Evolutionary conservation across 148 eudicot genomes (phyloP).

Genomic region (Silene conica): DNA sequence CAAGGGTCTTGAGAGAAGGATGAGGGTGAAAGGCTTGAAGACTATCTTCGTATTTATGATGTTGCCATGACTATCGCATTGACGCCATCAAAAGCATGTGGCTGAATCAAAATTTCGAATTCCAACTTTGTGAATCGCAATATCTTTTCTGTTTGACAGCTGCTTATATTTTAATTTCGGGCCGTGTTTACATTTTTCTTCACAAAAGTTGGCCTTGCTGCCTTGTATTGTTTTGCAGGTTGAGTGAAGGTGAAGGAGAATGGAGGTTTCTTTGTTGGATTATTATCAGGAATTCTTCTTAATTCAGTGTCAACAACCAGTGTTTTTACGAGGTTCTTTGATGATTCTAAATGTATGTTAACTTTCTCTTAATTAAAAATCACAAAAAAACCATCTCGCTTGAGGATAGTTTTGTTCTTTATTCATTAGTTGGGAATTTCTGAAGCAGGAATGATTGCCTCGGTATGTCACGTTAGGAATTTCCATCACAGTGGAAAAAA

Average conservation of each 20-base stretch:
- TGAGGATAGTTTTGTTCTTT: constrained; percentile 20
- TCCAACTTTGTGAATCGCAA: constrained; percentile 22
- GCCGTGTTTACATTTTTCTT: constrained; percentile 31
- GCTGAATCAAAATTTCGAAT: constrained; percentile 9
- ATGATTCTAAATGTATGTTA: constrained; percentile 34
- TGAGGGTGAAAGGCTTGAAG: constrained; percentile 17
- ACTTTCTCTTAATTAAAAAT: constrained; percentile 26
- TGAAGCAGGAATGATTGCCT: constrained; percentile 4
- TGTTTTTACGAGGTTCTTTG: constrained; percentile 39
- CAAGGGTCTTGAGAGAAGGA: background rate
- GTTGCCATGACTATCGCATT: constrained; percentile 11
- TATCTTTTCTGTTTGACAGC: constrained; percentile 31
- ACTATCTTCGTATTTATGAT: constrained; percentile 12
- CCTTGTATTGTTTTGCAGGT: constrained; percentile 68
- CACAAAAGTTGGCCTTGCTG: constrained; percentile 37
- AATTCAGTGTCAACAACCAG: constrained; percentile 32
- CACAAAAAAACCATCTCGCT: constrained; percentile 10
- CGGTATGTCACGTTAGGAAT: constrained; percentile 6
- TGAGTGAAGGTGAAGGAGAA: constrained; percentile 26
- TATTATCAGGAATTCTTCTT: constrained; percentile 33
- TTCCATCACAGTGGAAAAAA: constrained; percentile 7
- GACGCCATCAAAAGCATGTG: constrained; percentile 17
- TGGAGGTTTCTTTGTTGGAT: constrained; percentile 27
- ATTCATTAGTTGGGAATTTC: background rate
- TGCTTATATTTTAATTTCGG: constrained; percentile 26